These are phyloP conservation scores for Cudoniella acicularis DNA, from an alignment of 495 filamentous ascomycete genomes.

Conservation along the genomic window DNA sequence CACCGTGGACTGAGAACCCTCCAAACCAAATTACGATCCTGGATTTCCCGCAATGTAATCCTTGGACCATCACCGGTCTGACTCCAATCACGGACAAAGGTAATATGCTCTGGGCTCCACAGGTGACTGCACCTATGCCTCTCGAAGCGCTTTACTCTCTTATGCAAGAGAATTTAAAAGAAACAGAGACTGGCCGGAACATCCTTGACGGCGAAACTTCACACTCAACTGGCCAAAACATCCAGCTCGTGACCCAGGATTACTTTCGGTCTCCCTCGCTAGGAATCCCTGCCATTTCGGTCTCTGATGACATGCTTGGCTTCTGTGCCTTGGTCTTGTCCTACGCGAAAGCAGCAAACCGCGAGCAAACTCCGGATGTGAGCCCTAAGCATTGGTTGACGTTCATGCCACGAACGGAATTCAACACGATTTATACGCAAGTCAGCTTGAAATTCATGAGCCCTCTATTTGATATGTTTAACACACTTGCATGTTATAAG, in stretches of 20 bases:
- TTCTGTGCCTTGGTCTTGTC: slow-evolving; percentile 12
- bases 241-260: background rate
- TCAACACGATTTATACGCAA: slow-evolving; percentile 13
- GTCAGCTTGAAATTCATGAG: slow-evolving; percentile 3
- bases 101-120: slow-evolving; percentile 1
- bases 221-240: background rate
- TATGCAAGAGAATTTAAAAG: slow-evolving; percentile 5
- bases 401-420: slow-evolving; percentile 14
- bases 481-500: slow-evolving; percentile 12
- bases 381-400: slow-evolving; percentile 8
- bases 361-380: background rate
- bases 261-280: slow-evolving; percentile 5
- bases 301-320: slow-evolving; percentile 10
- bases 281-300: background rate
- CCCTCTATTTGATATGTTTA: slow-evolving; percentile 1
- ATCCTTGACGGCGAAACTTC: background rate
- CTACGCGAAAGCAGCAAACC: slow-evolving; percentile 6
- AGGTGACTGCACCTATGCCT: slow-evolving; percentile 16
- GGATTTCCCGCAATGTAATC: slow-evolving; percentile 22
- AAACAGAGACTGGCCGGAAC: slow-evolving; percentile 2
- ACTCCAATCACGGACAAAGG: background rate
- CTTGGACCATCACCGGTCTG: slow-evolving; percentile 15
- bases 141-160: slow-evolving; percentile 17
- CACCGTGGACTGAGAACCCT: slow-evolving; percentile 10
- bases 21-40: slow-evolving; percentile 12